These are phyloP conservation scores for Vitellaria paradoxa DNA, from an alignment of 179 eudicot genomes.

Conservation along the genomic window DNA sequence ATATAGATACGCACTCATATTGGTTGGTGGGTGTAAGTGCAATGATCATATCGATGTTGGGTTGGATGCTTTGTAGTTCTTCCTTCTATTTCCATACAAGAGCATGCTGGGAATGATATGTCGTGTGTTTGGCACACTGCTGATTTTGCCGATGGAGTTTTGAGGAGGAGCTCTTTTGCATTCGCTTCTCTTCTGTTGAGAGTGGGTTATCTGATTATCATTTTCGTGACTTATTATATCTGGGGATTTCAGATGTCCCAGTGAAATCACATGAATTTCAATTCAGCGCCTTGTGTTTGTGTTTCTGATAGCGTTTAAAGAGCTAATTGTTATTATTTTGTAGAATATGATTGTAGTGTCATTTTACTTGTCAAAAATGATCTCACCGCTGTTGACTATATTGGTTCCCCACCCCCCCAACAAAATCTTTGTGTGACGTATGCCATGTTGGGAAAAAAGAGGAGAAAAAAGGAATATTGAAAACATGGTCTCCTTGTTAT, in stretches of 20 bases:
- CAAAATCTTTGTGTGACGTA: background rate
- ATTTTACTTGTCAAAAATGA: background rate
- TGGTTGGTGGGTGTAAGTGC: background rate
- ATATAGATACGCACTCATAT: background rate
- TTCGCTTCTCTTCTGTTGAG: constrained; percentile 63
- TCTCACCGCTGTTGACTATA: background rate
- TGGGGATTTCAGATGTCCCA: background rate
- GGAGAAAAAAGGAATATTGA: background rate
- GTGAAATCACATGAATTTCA: background rate
- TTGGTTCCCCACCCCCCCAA: no score
- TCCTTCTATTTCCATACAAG: constrained; percentile 66
- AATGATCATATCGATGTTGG: background rate
- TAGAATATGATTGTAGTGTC: background rate
- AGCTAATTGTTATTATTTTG: background rate
- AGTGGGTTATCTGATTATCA: constrained; percentile 44
- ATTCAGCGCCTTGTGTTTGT: background rate
- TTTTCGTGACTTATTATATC: background rate
- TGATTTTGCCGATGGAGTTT: constrained; percentile 81
- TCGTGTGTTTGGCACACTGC: constrained; percentile 88
- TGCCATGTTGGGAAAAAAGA: background rate
- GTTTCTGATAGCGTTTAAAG: background rate
- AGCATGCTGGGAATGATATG: constrained; percentile 82
- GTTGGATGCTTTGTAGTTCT: constrained; percentile 35
- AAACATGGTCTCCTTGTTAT: background rate
- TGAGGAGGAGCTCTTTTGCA: constrained; percentile 70